Evolutionary conservation across 176 grass and related monocot genomes (phyloP), one percentile per base, ranked within the genome.

Genomic region (Rhynchospora tenuis): DNA sequence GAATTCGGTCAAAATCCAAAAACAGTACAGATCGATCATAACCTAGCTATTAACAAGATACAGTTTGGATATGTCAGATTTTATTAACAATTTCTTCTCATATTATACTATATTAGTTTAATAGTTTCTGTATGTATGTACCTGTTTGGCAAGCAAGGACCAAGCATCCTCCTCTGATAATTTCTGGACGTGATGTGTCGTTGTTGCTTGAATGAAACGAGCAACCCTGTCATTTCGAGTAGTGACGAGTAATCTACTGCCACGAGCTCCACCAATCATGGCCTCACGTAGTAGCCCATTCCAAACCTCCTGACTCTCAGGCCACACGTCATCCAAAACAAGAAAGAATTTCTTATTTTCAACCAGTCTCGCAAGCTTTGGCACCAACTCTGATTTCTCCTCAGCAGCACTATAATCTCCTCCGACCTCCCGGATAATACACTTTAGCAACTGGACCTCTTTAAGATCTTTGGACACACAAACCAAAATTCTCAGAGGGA

Each of bases 281-380:
- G 65, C 1, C 0, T 22, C 71, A 11, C 27, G 15, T 2, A 81
- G 57, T 5, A 86, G 17, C 10, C 75, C 0, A 1, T 54, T 50
- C 81, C 81, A 90, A 48, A 80, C 63, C 19, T 64, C 0, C 4
- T 63, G n/a, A 5, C 74, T 81, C 23, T 45, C 55, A 62, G 9
- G 29, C 85, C 89, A 90, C 3, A 90, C 70, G 68, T 90, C 85
- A 69, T 90, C 89, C 78, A 90, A 24, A 28, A 90, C 85, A 10
- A 90, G 13, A 20, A 90, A 38, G 3, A 90, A 55, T 20, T 64
- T 87, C 31, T 86, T 82, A 11, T 47, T 43, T 1, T 3, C 2
- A 0, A 90, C 4, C 0, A 0, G 6, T 0, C 7, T 1, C 17
- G 17, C 69, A 16, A 84, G 16, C n/a, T 17, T 33, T 17, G 3